A percentile compares a stretch with the other conserved stretches of the same genome.
These are phyloP conservation scores for Endothia cerciana DNA, from an alignment of 2,329 filamentous ascomycete species.

Conservation along the genomic window DNA sequence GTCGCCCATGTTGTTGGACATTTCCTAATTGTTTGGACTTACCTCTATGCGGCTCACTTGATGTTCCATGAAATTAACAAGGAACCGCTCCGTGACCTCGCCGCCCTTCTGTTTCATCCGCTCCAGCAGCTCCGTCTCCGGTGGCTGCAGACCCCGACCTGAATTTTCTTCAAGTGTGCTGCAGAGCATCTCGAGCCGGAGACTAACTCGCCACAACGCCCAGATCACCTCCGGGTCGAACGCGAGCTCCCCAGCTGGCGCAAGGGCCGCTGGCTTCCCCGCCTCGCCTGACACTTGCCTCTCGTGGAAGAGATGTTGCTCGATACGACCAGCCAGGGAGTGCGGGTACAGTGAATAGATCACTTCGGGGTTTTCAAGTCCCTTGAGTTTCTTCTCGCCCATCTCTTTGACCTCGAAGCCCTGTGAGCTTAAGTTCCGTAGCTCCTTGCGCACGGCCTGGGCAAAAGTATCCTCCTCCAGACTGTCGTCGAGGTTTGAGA, in stretches of 20 bases:
- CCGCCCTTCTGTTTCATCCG: conserved; percentile 68
- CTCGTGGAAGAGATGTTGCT: conserved; percentile 63
- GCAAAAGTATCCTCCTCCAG: conserved; percentile 76
- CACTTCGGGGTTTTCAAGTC: conserved; percentile 93
- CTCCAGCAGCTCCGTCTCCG: conserved; percentile 83
- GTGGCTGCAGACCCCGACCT: conserved; percentile 68
- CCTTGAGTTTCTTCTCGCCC: conserved; percentile 93
- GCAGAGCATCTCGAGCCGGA: conserved; percentile 92
- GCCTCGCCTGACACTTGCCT: conserved; percentile 44
- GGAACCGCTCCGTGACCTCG: conserved; percentile 84
- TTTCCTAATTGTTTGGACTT: conserved; percentile 41
- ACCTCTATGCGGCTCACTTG: conserved; percentile 97
- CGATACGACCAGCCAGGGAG: conserved; percentile 78
- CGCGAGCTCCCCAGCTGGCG: conserved; percentile 66
- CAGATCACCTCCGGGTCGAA: conserved; percentile 87
- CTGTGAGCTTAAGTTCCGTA: conserved; percentile 83
- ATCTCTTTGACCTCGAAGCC: conserved; percentile 95
- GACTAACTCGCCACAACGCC: conserved; percentile 85
- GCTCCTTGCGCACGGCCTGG: conserved; percentile 81
- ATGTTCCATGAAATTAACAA: conserved; percentile 90
- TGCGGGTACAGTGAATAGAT: conserved; percentile 96
- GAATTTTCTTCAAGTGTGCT: conserved; percentile 77
- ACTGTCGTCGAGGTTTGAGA: conserved; percentile 73
- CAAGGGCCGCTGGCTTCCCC: conserved; percentile 64
- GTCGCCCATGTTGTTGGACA: not conserved